Percentiles rank a stretch among this genome's conserved stretches.
phyloP scores from a whole-genome alignment of 106 monocot species.

The Dactylorhiza incarnata region DNA sequence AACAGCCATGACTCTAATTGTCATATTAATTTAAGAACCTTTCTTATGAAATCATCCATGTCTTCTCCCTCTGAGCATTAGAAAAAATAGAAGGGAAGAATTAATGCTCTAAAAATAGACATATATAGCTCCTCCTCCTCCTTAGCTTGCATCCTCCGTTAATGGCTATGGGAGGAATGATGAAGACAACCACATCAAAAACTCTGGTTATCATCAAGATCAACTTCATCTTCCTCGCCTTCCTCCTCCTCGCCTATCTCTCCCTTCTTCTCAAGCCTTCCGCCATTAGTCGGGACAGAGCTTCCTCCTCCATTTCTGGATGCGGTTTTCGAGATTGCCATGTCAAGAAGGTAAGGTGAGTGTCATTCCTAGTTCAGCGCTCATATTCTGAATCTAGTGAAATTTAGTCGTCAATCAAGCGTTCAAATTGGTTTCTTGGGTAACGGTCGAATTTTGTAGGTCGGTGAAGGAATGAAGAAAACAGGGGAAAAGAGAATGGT shows the following conservation, averaged over 20 bases:
- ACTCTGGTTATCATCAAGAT: slow-evolving; percentile 41
- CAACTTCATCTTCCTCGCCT: slow-evolving; percentile 48
- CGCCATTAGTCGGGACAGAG: slow-evolving; percentile 8
- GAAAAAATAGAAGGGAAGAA: neutral
- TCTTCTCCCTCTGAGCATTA: neutral
- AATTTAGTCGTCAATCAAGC: neutral
- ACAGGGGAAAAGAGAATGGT: slow-evolving; percentile 15
- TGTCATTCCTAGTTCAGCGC: neutral
- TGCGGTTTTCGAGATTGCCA: slow-evolving; percentile 37
- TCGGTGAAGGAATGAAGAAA: slow-evolving; percentile 10
- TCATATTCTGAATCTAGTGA: neutral
- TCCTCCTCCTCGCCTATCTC: slow-evolving; percentile 52
- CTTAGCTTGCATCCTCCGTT: neutral
- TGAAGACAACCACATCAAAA: slow-evolving; percentile 37
- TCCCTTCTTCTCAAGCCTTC: slow-evolving; percentile 43
- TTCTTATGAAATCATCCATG: neutral
- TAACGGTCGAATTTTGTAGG: slow-evolving; percentile 13
- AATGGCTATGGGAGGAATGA: slow-evolving; percentile 27
- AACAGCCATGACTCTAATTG: neutral
- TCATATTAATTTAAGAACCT: neutral
- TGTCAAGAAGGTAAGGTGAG: slow-evolving; percentile 78
- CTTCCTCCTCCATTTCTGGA: slow-evolving; percentile 12
- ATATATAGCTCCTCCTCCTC: neutral
- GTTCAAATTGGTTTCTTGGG: neutral
- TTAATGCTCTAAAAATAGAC: neutral